Base-by-base conservation (phyloP, 106 monocot species). In the Dendrobium chrysotoxum region DNA sequence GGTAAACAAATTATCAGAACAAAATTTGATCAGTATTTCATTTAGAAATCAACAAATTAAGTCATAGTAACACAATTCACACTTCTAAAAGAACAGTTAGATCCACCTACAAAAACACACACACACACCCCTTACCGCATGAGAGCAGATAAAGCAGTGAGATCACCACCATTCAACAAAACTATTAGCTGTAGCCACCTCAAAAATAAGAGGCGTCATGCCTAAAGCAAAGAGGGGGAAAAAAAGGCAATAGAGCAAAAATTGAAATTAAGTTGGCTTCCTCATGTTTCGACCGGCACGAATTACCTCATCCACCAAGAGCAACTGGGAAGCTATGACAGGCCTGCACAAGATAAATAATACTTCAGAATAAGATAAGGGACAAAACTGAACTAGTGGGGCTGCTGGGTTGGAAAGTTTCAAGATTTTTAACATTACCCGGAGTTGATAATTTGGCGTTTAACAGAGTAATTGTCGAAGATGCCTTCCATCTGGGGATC, bases 201-300 rank as follows among this genome's bases (percentile, higher is more conserved):
- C 50, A 50, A 50, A 50, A 50, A 50, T 50, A 50, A 50, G 50
- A 50, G 50, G 15, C 2, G 15, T 13, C 13, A 13, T 2, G 50
- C 11, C 50, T 13, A 50, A 50, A 50, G 44, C 50, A 13, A 13
- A 50, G 13, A 13, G 44, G 5, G 21, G 41, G 0, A 42, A 21
- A 0, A 39, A 20, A 8, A 6, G 6, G 11, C 70, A 1, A 28
- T 3, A 0, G 11, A 30, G 70, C 70, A 31, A 5, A 70, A 28
- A 70, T 28, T 11, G 16, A 35, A 28, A 31, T 80, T 88, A 98
- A 40, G 78, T 92, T 15, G 94, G 97, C 80, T 98, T 98, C 41
- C 97, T 85, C 97, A 98, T 98, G 85, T 98, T 98, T 1, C 94
- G 86, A n/a, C 97, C 97, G 72, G 97, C 97, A 54, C 97, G 90